phyloP scores from a whole-genome alignment of 176 grass and related monocot genomes.

The Aegilops umbellulata region DNA sequence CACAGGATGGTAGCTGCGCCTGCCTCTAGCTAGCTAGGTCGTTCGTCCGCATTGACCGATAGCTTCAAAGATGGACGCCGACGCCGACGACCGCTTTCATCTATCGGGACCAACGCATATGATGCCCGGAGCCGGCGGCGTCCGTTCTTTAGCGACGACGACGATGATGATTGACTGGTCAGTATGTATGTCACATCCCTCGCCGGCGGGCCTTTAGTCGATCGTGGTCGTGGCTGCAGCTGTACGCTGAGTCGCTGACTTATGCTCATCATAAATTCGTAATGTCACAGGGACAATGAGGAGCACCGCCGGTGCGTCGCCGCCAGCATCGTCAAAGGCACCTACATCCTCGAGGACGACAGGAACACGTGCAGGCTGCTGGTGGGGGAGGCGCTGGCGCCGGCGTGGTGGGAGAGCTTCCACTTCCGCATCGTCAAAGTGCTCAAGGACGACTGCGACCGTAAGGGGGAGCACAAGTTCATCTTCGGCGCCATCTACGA shows the following conservation, averaged over 20 bases:
- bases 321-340: constrained; percentile 10
- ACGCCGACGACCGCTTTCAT: not conserved
- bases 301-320: constrained; percentile 23
- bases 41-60: not conserved
- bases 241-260: not conserved
- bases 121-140: not conserved
- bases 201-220: not conserved
- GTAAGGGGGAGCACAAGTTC: not conserved
- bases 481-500: constrained; percentile 27
- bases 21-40: not conserved
- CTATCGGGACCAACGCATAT: not conserved
- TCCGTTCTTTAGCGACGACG: not conserved
- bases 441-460: not conserved
- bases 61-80: not conserved
- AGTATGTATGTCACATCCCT: not conserved
- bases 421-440: not conserved
- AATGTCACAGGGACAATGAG: constrained; percentile 8
- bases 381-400: not conserved
- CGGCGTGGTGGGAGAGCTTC: constrained; percentile 39
- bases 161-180: not conserved
- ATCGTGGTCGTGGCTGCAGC: not conserved
- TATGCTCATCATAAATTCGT: not conserved
- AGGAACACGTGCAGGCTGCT: not conserved
- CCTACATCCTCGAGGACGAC: not conserved
- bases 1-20: not conserved